Base-by-base conservation (phyloP, 371 early-diverging fungal species). In the Encephalitozoon romaleae region DNA sequence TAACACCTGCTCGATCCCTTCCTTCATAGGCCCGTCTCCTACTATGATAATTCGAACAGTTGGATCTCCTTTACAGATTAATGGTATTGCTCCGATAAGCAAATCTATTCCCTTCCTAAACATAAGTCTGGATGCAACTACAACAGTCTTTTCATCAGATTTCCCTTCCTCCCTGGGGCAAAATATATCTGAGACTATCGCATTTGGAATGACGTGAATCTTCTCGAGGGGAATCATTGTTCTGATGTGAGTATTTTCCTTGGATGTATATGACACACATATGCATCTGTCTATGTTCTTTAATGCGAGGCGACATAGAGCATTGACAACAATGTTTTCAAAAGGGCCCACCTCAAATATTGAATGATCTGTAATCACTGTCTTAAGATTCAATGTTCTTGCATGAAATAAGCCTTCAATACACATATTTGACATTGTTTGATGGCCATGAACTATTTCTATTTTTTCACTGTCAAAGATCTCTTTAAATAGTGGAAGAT, bases 171-270 rank as follows among this genome's bases (percentile, higher is more conserved):
- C n/a, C 26, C 32, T 30, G 4, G 54, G 76, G 43, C 71, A 74
- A 42, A 81, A 79, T 8, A 34, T 41, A 15, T 76, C 47, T 9
- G 87, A 87, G 32, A 80, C 90, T 15, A 99, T 90, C 41, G 95
- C 96, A 86, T 99, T 99, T 15, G 97, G 99, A 54, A 99, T 95
- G n/a, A 95, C 97, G 9, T 90, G 91, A 1, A 97, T 95, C 70
- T 88, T 88, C 54, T 88, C 86, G 15, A 93, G 93, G 39, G 92
- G 89, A 26, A 97, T 87, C 2, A 91, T 89, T 4, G 94, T 94
- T 64, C 98, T 86, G 34, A 94, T 84, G 1, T 94, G 94, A 0
- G 94, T 94, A 84, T 97, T 97, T 83, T 95, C 94, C 84, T 94
- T 95, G 84, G 94, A 92, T 53, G 95, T 94, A 82, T 96, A 91